Evolutionary conservation across 768 basidiomycete genomes (phyloP).

Genomic region (Phanerodontia chrysosporium): DNA sequence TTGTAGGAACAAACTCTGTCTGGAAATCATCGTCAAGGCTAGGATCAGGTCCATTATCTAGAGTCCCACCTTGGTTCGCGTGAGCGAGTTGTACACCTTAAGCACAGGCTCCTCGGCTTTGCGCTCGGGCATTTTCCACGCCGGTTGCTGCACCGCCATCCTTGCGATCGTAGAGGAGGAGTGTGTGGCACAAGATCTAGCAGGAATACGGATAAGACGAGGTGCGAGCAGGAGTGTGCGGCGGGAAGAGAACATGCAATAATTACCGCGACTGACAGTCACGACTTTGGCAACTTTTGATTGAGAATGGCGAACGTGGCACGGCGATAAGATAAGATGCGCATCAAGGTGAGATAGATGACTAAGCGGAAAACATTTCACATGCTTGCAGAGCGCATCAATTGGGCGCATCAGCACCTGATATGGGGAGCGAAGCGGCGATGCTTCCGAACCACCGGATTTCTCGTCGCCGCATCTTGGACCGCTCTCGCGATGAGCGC

Average conservation of each 20-base stretch:
- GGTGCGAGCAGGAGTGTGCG: background rate
- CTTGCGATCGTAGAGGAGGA: background rate
- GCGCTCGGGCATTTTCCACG: conserved; percentile 46
- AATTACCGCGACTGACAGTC: conserved; percentile 1
- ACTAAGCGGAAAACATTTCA: background rate
- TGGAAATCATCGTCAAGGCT: conserved; percentile 25
- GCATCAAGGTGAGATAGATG: background rate
- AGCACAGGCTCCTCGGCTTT: conserved; percentile 57
- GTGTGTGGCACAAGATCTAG: background rate
- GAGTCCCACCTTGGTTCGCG: conserved; percentile 76
- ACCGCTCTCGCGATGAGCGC: background rate
- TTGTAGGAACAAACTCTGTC: conserved; percentile 72
- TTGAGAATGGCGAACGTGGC: conserved; percentile 5
- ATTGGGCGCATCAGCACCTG: background rate
- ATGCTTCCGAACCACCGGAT: background rate
- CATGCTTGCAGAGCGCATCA: background rate
- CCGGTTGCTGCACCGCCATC: conserved; percentile 61
- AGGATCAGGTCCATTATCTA: conserved; percentile 11
- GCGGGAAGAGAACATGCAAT: background rate
- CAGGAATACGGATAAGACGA: background rate
- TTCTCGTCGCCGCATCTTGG: background rate
- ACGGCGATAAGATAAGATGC: conserved; percentile 5
- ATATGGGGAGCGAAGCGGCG: background rate
- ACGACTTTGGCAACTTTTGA: conserved; percentile 1
- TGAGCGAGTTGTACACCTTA: conserved; percentile 90